Base-by-base conservation (phyloP, 75 land plant genomes). In the Picea glauca region DNA sequence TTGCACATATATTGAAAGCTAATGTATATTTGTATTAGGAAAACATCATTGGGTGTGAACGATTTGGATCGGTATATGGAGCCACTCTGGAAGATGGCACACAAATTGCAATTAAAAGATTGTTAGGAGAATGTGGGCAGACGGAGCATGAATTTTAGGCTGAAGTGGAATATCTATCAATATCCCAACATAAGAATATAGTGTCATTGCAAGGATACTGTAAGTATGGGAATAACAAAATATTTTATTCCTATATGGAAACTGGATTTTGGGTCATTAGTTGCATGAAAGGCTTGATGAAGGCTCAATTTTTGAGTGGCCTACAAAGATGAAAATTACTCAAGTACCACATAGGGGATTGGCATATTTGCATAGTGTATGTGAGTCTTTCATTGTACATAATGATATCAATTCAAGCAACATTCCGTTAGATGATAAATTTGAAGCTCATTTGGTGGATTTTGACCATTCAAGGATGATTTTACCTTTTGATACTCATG, bases 91-190 rank as follows among this genome's bases (percentile, higher is more conserved):
- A 59, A 67, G 76, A 88, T 78, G 90, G 90, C 13, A 81, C 79
- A 17, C 81, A 68, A 31, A 83, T 90, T 35, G 92, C 92, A 40
- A 74, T 90, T 46, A 90, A 90, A 82, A 87, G 83, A 66, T 88
- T 90, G 62, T 77, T 84, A 4, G 87, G 87, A 77, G 88, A 90
- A 72, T 75, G 87, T 72, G 82, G 82, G 2, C 78, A 88, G 74
- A 83, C 86, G 84, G 88, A 85, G 38, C 80, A 90, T 66, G 92
- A 90, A 84, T 90, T 90, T 58, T 80, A 81, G 77, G 90, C 90
- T 20, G 92, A 90, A 84, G 86, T 88, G 46, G 87, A 87, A 78
- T 83, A 82, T 65, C 84, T 90, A 56, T 90, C 87, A 57, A 82
- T 74, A 50, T 85, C 90, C 54, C 79, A 84, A 50, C 92, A 90